phyloP scores from a whole-genome alignment of 2,329 filamentous ascomycete genomes.

The Aspergillus sp. region DNA sequence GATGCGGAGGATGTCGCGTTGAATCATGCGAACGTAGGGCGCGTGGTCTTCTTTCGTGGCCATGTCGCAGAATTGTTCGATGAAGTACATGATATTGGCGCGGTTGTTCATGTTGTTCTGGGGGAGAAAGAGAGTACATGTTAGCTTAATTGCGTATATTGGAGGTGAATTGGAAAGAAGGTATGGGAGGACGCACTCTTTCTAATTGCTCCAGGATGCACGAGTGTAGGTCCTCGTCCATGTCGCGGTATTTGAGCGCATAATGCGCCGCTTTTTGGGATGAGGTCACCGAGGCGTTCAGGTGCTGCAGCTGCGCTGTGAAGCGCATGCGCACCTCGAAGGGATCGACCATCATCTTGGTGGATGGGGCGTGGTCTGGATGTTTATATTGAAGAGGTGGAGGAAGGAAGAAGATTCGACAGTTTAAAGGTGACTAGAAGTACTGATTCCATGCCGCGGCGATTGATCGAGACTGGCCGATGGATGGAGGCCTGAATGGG shows the following conservation, averaged over 20 bases:
- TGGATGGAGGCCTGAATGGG: neutral
- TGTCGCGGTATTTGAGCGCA: slow-evolving; percentile 88
- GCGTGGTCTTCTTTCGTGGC: slow-evolving; percentile 73
- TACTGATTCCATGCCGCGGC: neutral
- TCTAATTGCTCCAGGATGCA: slow-evolving; percentile 97
- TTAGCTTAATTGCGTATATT: neutral
- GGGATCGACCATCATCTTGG: slow-evolving; percentile 70
- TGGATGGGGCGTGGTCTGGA: neutral
- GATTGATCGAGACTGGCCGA: neutral
- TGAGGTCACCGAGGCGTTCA: slow-evolving; percentile 86
- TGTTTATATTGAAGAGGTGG: neutral
- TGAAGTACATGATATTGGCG: slow-evolving; percentile 99
- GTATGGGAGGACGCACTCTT: slow-evolving; percentile 54
- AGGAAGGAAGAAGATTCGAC: neutral
- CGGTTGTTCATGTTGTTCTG: slow-evolving; percentile 94
- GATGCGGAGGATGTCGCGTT: slow-evolving; percentile 85
- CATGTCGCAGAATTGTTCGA: slow-evolving; percentile 90
- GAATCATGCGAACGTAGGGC: slow-evolving; percentile 90
- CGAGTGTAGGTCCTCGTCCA: slow-evolving; percentile 95
- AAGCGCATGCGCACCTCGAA: slow-evolving; percentile 99
- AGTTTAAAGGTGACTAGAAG: too few relatives aligned
- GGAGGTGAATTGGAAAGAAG: neutral
- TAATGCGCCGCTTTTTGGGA: slow-evolving; percentile 92
- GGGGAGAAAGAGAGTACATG: neutral
- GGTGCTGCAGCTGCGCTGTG: slow-evolving; percentile 81